These are phyloP conservation scores for Pseudogymnoascus sp. DNA, from an alignment of 2,329 filamentous ascomycete genomes.

Conservation along the genomic window DNA sequence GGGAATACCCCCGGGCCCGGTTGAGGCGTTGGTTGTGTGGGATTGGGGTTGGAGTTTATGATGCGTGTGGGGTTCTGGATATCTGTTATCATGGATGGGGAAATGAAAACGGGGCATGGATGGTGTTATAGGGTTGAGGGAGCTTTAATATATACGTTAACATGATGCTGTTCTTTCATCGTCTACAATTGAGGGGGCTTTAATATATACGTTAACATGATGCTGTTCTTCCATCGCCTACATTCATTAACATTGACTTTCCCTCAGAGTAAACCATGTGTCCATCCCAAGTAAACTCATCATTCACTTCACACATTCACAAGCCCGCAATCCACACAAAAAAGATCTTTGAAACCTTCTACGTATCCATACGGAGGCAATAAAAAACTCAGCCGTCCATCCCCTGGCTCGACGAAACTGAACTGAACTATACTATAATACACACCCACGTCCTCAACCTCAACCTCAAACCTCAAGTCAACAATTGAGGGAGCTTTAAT, in stretches of 20 bases:
- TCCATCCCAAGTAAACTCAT: not conserved
- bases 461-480: no score
- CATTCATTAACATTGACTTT: not conserved
- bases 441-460: not conserved
- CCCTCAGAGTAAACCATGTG: not conserved
- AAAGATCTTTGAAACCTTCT: not conserved
- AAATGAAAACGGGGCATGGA: not conserved
- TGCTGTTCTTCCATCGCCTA: not conserved
- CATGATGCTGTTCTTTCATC: not conserved
- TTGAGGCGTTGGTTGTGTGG: not conserved
- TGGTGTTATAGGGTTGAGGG: not conserved
- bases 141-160: not conserved
- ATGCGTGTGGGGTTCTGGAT: not conserved
- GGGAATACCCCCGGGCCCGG: constrained; percentile 1
- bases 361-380: not conserved
- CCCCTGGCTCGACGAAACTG: not conserved
- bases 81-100: not conserved
- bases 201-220: not conserved
- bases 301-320: not conserved
- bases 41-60: not conserved
- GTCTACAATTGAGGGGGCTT: not conserved
- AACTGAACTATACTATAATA: not conserved
- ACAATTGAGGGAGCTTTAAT: no score
- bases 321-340: not conserved
- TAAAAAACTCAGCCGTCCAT: not conserved